Base-by-base conservation (phyloP, 129 eudicot genomes). In the Lonicera japonica region DNA sequence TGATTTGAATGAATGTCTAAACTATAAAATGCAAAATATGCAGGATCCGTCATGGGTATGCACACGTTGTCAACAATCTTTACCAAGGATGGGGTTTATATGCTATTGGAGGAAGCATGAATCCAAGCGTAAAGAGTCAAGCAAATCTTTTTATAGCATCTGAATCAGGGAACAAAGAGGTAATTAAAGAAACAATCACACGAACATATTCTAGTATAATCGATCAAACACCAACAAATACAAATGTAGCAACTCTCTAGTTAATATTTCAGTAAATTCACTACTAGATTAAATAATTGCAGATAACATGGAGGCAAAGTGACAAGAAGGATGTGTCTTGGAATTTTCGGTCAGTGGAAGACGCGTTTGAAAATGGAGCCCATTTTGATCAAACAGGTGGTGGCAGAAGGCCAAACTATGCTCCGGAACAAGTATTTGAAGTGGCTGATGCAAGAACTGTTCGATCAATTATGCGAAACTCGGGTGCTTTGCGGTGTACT, bases 91-190 rank as follows among this genome's bases (percentile, higher is more conserved):
- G 91, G 86, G 82, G 85, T 16, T 12, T 46, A n/a, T 84, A 84
- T 34, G 91, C 91, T 41, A 77, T 84, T 18, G 91, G 91, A 55
- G 91, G 91, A 51, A 80, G 81, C 82, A 73, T 69, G 71, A 75
- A 74, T 67, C 91, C 91, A 8, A 77, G 81, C 45, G 25, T 84
- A 9, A 84, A 80, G 79, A 84, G 91, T 58, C 84, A 84, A 62
- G 83, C 86, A 19, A 84, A 84, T 65, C 79, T 76, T 34, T 84
- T 84, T 60, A 60, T 80, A 45, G 91, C 91, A 52, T 73, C 86
- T 56, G 6, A 64, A 58, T 24, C 58, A 18, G 81, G 70, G 54
- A 80, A 71, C 21, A 84, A 84, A 63, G 83, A 84, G 91, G 91
- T 80, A 76, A 25, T 60, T 24, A 16, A 14, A 17, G 36, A 29